phyloP scores from a whole-genome alignment of 495 filamentous ascomycete genomes.

The Talaromyces wortmannii region DNA sequence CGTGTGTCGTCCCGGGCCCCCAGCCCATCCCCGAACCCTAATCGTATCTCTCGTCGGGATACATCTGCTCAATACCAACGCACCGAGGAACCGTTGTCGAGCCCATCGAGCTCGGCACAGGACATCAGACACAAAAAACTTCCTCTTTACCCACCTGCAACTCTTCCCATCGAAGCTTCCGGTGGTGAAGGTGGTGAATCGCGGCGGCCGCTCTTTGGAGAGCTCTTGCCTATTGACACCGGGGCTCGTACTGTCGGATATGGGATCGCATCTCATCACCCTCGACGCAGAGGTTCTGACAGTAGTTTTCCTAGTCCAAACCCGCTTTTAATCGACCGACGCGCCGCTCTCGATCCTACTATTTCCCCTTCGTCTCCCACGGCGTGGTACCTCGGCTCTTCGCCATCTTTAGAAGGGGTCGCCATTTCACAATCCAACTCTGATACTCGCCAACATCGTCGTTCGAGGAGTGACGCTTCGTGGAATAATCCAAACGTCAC shows the following conservation, averaged over 20 bases:
- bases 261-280: constrained; percentile 24
- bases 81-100: background rate
- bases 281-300: constrained; percentile 45
- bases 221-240: constrained; percentile 35
- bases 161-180: constrained; percentile 10
- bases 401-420: constrained; percentile 41
- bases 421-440: constrained; percentile 20
- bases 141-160: constrained; percentile 9
- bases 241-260: constrained; percentile 28
- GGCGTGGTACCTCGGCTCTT: constrained; percentile 47
- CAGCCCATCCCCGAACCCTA: constrained; percentile 24
- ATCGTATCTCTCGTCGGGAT: constrained; percentile 14
- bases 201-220: constrained; percentile 44
- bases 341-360: constrained; percentile 18
- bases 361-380: constrained; percentile 45
- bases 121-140: background rate
- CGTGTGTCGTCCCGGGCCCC: constrained; percentile 17
- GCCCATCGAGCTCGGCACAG: background rate
- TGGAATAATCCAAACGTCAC: constrained; percentile 14
- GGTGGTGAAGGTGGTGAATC: background rate
- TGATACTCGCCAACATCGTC: constrained; percentile 29
- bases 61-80: background rate
- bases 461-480: constrained; percentile 40
- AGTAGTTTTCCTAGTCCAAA: constrained; percentile 46
- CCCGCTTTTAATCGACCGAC: constrained; percentile 36